Evolutionary conservation across 805 yeast genomes (phyloP).

Genomic region (Lipomyces yamanashiensis): DNA sequence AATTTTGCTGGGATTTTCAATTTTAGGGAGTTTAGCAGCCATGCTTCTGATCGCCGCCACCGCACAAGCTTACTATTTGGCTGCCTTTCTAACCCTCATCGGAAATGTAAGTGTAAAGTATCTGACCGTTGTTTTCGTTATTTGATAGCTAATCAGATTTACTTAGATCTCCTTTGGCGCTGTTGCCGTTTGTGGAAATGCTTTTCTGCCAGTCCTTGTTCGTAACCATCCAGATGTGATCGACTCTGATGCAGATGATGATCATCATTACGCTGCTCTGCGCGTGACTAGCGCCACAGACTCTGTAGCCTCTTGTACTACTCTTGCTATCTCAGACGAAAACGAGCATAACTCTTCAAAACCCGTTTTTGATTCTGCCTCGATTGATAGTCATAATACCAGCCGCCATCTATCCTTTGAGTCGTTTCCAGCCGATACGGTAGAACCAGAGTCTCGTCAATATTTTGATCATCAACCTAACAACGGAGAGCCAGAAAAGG

Average conservation of each 20-base stretch:
- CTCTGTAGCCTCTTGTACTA: slow-evolving; percentile 13
- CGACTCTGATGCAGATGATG: not conserved
- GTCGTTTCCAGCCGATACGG: slow-evolving; percentile 28
- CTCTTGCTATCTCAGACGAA: not conserved
- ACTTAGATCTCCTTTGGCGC: slow-evolving; percentile 65
- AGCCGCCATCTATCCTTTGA: slow-evolving; percentile 21
- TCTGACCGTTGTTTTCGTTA: not conserved
- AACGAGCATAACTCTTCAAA: not conserved
- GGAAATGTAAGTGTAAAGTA: slow-evolving; percentile 51
- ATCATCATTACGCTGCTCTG: not conserved
- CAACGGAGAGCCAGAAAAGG: slow-evolving; percentile 20
- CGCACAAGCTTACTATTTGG: slow-evolving; percentile 54
- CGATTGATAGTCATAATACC: not conserved
- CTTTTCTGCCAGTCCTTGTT: slow-evolving; percentile 67
- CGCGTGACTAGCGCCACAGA: slow-evolving; percentile 5
- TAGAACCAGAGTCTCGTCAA: slow-evolving; percentile 21
- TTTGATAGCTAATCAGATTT: not conserved
- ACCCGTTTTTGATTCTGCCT: not conserved
- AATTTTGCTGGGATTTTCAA: slow-evolving; percentile 60
- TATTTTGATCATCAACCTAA: slow-evolving; percentile 15
- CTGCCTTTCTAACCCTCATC: slow-evolving; percentile 59
- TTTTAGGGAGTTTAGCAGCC: slow-evolving; percentile 62
- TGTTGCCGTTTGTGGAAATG: slow-evolving; percentile 78
- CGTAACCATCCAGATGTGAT: slow-evolving; percentile 46
- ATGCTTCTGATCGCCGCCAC: slow-evolving; percentile 51